Evolutionary conservation across 352 stramenopile species (phyloP).

Genomic region (Chrysophaeum taylorii): DNA sequence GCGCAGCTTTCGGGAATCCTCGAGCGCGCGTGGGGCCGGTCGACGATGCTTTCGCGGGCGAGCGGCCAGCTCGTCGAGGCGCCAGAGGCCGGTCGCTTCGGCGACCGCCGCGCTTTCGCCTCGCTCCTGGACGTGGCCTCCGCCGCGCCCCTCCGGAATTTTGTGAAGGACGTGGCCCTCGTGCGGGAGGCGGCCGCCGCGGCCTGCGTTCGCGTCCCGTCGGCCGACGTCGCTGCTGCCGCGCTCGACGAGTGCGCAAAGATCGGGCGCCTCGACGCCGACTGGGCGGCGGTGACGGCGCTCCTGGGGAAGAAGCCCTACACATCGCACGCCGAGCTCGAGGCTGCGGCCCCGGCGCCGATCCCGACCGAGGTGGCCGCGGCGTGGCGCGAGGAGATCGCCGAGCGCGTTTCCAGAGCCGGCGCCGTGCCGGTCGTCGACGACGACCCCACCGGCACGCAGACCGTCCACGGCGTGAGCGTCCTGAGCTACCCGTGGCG

Average conservation of each 20-base stretch:
- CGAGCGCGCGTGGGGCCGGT: background rate
- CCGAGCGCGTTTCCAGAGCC: background rate
- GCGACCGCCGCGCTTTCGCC: background rate
- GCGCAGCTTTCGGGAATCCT: background rate
- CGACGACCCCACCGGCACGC: slow-evolving; percentile 40
- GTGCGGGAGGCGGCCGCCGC: background rate
- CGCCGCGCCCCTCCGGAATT: slow-evolving; percentile 1
- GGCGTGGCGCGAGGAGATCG: background rate
- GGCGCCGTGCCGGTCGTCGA: slow-evolving; percentile 34
- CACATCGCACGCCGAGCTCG: background rate
- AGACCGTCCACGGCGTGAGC: slow-evolving; percentile 38
- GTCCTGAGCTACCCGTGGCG: slow-evolving; percentile 35
- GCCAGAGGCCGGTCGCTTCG: too few relatives aligned
- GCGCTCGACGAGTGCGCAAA: background rate
- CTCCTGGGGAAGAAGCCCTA: background rate
- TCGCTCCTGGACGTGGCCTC: background rate
- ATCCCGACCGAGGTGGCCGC: background rate
- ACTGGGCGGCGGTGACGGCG: slow-evolving; percentile 7
- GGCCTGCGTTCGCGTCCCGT: background rate
- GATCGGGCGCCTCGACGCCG: background rate
- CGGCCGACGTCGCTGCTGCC: background rate
- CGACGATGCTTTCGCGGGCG: slow-evolving; percentile 3
- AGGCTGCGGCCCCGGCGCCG: too few relatives aligned
- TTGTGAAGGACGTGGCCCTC: background rate
- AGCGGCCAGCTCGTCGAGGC: background rate